Evolutionary conservation across 2,329 filamentous ascomycete species (phyloP).

Genomic region (Ramularia endophylla): DNA sequence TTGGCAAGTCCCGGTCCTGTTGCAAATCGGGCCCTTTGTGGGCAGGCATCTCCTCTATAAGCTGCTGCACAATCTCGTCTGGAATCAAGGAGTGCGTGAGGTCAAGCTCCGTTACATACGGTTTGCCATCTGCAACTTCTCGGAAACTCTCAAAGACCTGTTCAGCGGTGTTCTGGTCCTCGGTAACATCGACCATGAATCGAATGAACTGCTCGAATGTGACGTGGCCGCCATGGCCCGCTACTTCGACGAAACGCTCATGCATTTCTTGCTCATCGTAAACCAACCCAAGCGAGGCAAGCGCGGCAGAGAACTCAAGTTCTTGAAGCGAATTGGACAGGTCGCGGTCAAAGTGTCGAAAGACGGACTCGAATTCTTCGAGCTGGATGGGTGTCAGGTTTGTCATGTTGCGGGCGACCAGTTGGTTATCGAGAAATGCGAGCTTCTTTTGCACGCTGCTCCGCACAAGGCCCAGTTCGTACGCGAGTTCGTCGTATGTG

Average conservation of each 20-base stretch:
- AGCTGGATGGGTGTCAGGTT: constrained; percentile 97
- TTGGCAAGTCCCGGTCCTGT: constrained; percentile 74
- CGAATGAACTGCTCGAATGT: constrained; percentile 98
- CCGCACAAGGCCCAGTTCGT: constrained; percentile 87
- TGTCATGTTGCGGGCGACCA: constrained; percentile 97
- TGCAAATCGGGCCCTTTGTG: constrained; percentile 82
- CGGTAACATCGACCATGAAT: constrained; percentile 99
- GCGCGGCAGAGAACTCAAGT: constrained; percentile 89
- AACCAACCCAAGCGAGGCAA: constrained; percentile 90
- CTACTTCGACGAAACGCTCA: constrained; percentile 81
- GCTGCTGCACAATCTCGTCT: constrained; percentile 92
- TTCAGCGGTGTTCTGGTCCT: constrained; percentile 97
- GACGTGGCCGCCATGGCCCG: constrained; percentile 63
- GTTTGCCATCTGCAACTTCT: constrained; percentile 96
- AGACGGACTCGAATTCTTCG: constrained; percentile 97
- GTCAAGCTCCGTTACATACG: constrained; percentile 97
- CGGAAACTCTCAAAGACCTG: constrained; percentile 98
- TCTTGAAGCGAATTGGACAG: constrained; percentile 85
- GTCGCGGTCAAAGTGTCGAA: constrained; percentile 95
- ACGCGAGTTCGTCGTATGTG: constrained; percentile 91
- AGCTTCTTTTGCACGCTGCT: constrained; percentile 94
- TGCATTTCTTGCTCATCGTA: constrained; percentile 99
- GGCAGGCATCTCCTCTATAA: constrained; percentile 77
- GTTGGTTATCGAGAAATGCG: constrained; percentile 94
- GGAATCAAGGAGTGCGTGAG: constrained; percentile 90